Evolutionary conservation across 2,329 filamentous ascomycete genomes (phyloP).

Genomic region (Aspergillus amoenus): DNA sequence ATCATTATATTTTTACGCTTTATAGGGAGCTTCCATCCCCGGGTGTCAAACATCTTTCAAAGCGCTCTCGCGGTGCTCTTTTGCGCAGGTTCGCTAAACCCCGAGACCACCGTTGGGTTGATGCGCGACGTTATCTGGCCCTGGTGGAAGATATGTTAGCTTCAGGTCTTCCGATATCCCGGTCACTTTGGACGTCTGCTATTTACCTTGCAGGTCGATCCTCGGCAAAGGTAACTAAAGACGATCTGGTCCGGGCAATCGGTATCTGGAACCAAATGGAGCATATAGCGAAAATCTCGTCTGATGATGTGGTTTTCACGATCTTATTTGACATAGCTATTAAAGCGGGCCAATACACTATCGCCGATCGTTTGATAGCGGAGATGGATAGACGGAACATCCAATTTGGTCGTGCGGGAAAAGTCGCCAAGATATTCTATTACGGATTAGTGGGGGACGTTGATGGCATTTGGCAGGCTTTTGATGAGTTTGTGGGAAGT

Average conservation of each 20-base stretch:
- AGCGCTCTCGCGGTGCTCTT: conserved; percentile 59
- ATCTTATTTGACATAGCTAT: conserved; percentile 86
- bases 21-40: conserved; percentile 56
- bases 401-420: conserved; percentile 73
- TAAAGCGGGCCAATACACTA: conserved; percentile 76
- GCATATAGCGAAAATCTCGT: conserved; percentile 61
- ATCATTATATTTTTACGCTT: conserved; percentile 51
- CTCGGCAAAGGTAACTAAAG: conserved; percentile 56
- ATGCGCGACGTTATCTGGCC: conserved; percentile 78
- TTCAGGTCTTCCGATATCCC: conserved; percentile 66
- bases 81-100: conserved; percentile 66
- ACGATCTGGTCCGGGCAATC: conserved; percentile 68
- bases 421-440: conserved; percentile 79
- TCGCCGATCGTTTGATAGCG: conserved; percentile 80
- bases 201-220: conserved; percentile 76
- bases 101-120: conserved; percentile 32
- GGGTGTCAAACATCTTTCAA: conserved; percentile 52
- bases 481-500: conserved; percentile 76
- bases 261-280: conserved; percentile 91
- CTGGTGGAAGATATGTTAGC: conserved; percentile 80
- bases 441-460: conserved; percentile 74
- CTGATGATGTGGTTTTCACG: conserved; percentile 83
- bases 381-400: conserved; percentile 75
- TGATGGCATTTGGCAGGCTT: conserved; percentile 71
- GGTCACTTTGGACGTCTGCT: conserved; percentile 78